Base-by-base conservation (phyloP, 441 rosid species). In the Viola pubescens region DNA sequence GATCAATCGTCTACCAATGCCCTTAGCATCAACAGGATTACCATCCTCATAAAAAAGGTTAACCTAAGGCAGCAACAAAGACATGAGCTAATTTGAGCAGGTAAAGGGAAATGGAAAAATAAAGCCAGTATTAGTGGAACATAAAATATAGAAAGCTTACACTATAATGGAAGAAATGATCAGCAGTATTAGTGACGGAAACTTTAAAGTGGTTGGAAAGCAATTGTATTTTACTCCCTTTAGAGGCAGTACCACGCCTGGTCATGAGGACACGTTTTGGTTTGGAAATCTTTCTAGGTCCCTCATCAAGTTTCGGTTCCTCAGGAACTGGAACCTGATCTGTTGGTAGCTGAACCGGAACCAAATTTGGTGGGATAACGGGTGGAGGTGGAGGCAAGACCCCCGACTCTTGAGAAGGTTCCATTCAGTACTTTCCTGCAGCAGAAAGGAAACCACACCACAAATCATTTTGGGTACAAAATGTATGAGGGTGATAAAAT, bases 151-250 rank as follows among this genome's bases (percentile, higher is more conserved):
- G 9, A 40, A 42, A 12, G 44, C 79, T 46, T 66, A 81, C 86
- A 61, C 73, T 70, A 56, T 79, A 81, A 14, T 76, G 86, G 40
- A 56, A 79, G 59, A 81, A 79, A 46, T 70, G 67, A 51, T 78
- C 80, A 0, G 62, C 68, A 0, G 61, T 57, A 55, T 66, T 65
- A 47, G 66, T 59, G 43, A 81, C 67, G 54, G 66, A 73, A 49
- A 81, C 86, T 77, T 77, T 73, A 52, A 81, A 81, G 65, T 81
- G 86, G 67, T 81, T 77, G 0, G 80, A 69, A 0, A 81, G 62
- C 50, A 81, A 19, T n/a, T 54, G 16, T 51, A 77, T 81, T 60
- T 48, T 81, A 52, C 77, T 80, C 9, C 86, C 86, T 66, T 56
- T 74, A 14, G 80, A 63, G 8, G 75, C 86, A 65, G 52, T 57